Evolutionary conservation across 768 basidiomycete species (phyloP).

Genomic region (Mycena vitilis): DNA sequence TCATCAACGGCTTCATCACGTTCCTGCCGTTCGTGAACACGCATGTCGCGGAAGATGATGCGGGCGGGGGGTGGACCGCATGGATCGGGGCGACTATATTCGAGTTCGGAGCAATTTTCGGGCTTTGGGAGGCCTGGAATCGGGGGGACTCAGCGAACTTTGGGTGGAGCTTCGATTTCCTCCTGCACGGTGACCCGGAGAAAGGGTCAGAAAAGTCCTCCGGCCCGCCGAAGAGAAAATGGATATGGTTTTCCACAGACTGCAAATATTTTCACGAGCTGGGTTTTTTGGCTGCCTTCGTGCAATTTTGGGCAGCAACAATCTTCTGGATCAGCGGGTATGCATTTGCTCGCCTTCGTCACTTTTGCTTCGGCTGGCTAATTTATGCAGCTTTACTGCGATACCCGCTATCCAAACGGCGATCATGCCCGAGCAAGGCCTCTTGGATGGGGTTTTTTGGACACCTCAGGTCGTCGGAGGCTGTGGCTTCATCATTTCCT

Average conservation of each 20-base stretch:
- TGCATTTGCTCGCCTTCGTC: conserved; percentile 9
- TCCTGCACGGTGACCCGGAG: conserved; percentile 22
- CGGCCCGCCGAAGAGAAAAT: conserved; percentile 39
- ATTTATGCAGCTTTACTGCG: conserved; percentile 47
- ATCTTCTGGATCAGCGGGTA: conserved; percentile 72
- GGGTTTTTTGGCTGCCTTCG: conserved; percentile 61
- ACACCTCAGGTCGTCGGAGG: conserved; percentile 74
- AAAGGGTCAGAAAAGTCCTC: conserved; percentile 37
- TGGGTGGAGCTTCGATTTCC: conserved; percentile 46
- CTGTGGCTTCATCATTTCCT: conserved; percentile 65
- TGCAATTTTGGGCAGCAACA: conserved; percentile 66
- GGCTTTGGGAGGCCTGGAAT: conserved; percentile 68
- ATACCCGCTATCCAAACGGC: conserved; percentile 50
- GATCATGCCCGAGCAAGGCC: conserved; percentile 42
- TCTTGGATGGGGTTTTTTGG: conserved; percentile 67
- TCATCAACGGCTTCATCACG: conserved; percentile 66
- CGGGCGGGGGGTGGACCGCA: conserved; percentile 59
- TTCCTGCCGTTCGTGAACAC: conserved; percentile 59
- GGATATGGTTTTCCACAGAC: conserved; percentile 55
- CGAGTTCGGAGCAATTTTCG: conserved; percentile 64
- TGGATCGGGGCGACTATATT: conserved; percentile 73
- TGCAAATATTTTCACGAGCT: conserved; percentile 54
- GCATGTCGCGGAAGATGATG: conserved; percentile 42
- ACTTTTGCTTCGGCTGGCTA: conserved; percentile 25
- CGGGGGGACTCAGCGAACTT: conserved; percentile 54